Base-by-base conservation (phyloP, 495 filamentous ascomycete species). In the Penicillium diatomitis region DNA sequence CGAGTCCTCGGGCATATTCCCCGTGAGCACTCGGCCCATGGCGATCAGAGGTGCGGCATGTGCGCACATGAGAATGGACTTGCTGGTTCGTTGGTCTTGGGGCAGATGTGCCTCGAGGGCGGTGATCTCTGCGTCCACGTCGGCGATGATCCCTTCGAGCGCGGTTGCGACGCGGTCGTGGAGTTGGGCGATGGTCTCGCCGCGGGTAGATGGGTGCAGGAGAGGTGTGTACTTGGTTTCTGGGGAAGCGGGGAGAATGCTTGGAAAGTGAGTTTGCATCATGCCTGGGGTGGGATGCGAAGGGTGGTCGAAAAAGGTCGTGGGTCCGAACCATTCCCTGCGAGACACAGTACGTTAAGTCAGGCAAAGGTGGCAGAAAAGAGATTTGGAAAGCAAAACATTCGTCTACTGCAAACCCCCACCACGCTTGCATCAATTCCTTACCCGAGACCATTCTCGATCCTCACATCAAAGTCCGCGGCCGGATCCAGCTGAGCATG, bases 31-130 rank as follows among this genome's bases (percentile, higher is more conserved):
- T 8, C 92, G 76, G 3, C 90, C 92, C 47, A 89, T 82, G 5
- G 85, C 85, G 58, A 98, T 94, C 56, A 96, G 73, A 9, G 81
- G 76, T 20, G 92, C 92, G 0, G 91, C 92, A 70, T 98, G 92
- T n/a, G 88, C 83, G 63, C 86, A 95, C 9, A 98, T 76, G 27
- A 95, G 53, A 10, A 96, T 70, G 0, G 87, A 72, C 42, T 80
- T 84, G 42, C 64, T 68, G 2, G 63, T 64, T 4, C 58, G 53
- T 38, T 55, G 47, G 5, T 61, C 55, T 1, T 44, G 37, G 7
- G 62, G 42, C 1, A 57, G 38, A 6, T 51, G 28, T 4, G 62
- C 56, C 44, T 72, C 70, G 1, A 64, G 10, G 0, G 47, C 60
- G 2, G 60, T 44, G 32, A 78, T 68, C 42, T 84, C 75, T 4